Percentiles rank a stretch among this genome's conserved stretches.
phyloP scores from a whole-genome alignment of 352 stramenopile species.

The Pythium aristosporum region DNA sequence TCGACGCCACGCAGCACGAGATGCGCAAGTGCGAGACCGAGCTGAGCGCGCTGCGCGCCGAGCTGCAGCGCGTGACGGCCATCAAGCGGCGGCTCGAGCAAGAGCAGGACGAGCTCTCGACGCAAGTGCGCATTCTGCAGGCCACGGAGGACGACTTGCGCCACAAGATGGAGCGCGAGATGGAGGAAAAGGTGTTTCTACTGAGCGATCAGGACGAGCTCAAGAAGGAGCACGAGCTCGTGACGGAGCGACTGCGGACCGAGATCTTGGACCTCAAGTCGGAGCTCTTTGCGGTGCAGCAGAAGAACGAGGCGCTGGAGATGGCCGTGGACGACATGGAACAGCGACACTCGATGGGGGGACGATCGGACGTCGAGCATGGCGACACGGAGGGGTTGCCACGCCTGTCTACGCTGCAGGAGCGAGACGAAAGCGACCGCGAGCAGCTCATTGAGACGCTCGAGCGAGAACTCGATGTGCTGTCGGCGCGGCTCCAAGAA shows the following conservation, averaged over 20 bases:
- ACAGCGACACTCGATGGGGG: constrained; percentile 8
- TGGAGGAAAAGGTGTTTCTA: constrained; percentile 86
- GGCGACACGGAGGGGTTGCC: constrained; percentile 28
- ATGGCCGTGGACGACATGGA: background rate
- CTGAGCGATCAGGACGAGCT: constrained; percentile 83
- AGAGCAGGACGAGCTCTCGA: constrained; percentile 76
- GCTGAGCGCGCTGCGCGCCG: constrained; percentile 38
- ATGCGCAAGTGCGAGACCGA: constrained; percentile 57
- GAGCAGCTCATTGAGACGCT: constrained; percentile 72
- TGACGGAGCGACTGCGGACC: constrained; percentile 69
- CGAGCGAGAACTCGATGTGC: constrained; percentile 61
- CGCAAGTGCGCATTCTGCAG: constrained; percentile 79
- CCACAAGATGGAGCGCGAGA: constrained; percentile 84
- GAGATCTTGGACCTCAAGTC: constrained; percentile 88
- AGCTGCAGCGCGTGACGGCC: constrained; percentile 38
- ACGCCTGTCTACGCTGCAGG: constrained; percentile 55
- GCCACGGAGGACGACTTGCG: constrained; percentile 74
- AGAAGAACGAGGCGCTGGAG: constrained; percentile 45
- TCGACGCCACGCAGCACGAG: constrained; percentile 55
- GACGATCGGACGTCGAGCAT: constrained; percentile 36
- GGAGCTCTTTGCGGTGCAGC: constrained; percentile 72
- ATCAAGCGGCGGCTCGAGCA: constrained; percentile 61
- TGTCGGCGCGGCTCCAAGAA: constrained; percentile 58
- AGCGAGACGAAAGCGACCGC: constrained; percentile 57
- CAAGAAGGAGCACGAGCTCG: constrained; percentile 75